Evolutionary conservation across 495 filamentous ascomycete genomes (phyloP), one percentile per base, ranked within the genome.

Genomic region (Talaromyces borbonicus): DNA sequence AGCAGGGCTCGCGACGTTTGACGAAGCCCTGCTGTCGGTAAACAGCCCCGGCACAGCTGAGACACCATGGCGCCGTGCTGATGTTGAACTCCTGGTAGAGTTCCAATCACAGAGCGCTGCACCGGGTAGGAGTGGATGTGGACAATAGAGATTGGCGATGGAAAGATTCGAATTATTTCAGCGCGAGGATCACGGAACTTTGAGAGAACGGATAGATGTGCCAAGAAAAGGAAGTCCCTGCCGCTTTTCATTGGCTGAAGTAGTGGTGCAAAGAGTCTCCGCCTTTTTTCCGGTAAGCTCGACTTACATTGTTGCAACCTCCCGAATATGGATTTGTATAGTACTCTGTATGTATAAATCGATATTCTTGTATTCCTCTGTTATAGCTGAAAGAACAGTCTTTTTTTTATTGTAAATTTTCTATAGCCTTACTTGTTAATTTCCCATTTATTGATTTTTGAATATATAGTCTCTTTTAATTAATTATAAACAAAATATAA

Each of bases 41-140:
- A 73, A 63, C 81, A 84, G 65, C 78, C 71, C 73, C 79, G 78
- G 69, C 81, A 81, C 51, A 71, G 77, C 42, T 77, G 64, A 50
- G 78, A 81, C 60, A 77, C 79, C 84, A 87, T 87, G 58, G 58
- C 57, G 53, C 49, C 55, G 42, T 31, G 32, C 46, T 38, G 46
- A 46, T 56, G 59, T 57, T 51, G 63, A 63, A 61, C 56, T 57
- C 36, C 55, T 56, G 63, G 67, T 57, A 62, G 49, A 54, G 45
- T 46, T 59, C n/a, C 54, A 59, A 56, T 66, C 60, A 62, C 63
- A 58, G 52, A 20, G 35, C 35, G 18, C 35, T 38, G 35, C 35
- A 38, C 35, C 14, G 22, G 35, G 35, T 38, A n/a, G 15, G 33
- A 38, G 26, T 29, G 26, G 26, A 6, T 5, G 26, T 29, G n/a